Base-by-base conservation (phyloP, 306 rosid genomes). In the Pyrus communis region DNA sequence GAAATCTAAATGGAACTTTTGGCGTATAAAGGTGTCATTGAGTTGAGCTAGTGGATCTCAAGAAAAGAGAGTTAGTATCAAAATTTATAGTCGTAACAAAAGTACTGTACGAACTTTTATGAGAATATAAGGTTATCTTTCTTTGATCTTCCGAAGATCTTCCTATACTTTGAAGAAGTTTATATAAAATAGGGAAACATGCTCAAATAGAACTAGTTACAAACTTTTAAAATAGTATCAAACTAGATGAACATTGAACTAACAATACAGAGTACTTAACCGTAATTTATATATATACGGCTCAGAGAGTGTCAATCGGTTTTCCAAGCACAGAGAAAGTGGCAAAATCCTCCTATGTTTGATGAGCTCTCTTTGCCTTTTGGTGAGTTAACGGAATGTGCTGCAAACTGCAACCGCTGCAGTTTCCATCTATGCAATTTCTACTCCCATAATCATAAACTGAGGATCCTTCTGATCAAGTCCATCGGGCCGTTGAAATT, bases 251-350 rank as follows among this genome's bases (percentile, higher is more conserved):
- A 49, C 21, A 49, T 49, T 18, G 66, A 43, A 45, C 23, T 11
- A 31, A 42, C 5, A 43, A 11, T 28, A 40, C 59, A 49, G 55
- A 5, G 7, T 23, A 58, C 55, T 49, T 14, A 14, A 49, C 55
- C 21, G 55, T 49, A 21, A 49, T 49, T 49, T 49, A 15, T 49
- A 49, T 49, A 15, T 49, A 49, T 15, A 49, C 55, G 4, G 21
- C 55, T 17, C 15, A 68, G 28, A 11, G 55, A 54, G 49, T 62
- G 18, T 79, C 70, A 85, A 51, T 75, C 77, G 21, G 66, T 82
- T 82, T 75, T 89, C 96, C 93, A 91, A 61, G 96, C 92, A 77
- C 82, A 80, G 8, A 91, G 68, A 78, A 81, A 83, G 77, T 83
- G 91, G 69, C 86, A 81, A 79, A 83, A 87, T 54, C 77, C 79